Conservation (phyloP, 2,329 filamentous ascomycete genomes). For the Neofusicoccum sp. region DNA sequence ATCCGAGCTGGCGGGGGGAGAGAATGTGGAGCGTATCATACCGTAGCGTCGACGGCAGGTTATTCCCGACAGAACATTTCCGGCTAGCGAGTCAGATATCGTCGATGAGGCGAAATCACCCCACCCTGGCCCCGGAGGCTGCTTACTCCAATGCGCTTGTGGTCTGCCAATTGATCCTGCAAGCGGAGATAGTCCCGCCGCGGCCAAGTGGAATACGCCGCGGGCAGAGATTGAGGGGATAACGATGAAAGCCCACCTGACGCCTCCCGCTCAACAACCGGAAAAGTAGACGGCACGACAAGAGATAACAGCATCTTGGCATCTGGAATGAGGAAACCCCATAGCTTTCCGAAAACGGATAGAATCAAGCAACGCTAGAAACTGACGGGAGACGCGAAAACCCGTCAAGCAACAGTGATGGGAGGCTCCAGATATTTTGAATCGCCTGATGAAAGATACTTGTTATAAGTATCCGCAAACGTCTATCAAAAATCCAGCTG, state of each 20-base stretch:
- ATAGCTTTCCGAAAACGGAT: background rate
- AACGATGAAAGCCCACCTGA: no score
- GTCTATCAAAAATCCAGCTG: no score
- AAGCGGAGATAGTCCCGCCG: background rate
- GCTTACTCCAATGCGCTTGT: background rate
- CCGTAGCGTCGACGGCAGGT: background rate
- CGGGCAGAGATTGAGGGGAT: no score
- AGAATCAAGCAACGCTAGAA: background rate
- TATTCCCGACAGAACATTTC: slow-evolving; percentile 4
- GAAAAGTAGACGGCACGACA: background rate
- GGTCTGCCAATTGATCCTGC: background rate
- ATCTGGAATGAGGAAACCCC: background rate
- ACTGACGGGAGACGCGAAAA: no score
- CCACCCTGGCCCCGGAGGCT: background rate
- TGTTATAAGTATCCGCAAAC: no score
- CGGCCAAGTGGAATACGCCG: background rate
- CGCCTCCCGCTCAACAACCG: no score
- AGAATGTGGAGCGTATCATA: background rate
- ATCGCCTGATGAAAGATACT: no score
- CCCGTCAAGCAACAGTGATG: no score
- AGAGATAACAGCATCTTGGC: background rate
- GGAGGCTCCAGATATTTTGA: no score
- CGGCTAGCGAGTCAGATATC: background rate
- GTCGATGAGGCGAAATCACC: background rate
- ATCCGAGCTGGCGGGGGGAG: background rate